Evolutionary conservation across 371 early-diverging fungal genomes (phyloP).

Genomic region (Sporodiniella umbellata): DNA sequence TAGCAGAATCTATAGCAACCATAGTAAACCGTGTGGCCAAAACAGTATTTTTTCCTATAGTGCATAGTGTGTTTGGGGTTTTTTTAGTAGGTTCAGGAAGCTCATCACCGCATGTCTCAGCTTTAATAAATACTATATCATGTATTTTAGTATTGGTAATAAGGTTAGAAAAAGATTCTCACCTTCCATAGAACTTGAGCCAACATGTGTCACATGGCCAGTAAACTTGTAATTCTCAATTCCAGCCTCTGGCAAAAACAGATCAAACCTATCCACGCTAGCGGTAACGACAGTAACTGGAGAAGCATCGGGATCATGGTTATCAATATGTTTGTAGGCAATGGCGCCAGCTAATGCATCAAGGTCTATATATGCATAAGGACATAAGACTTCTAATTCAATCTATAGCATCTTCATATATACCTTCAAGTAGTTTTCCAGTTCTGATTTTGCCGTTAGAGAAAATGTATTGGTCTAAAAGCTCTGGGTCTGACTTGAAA

Average conservation of each 20-base stretch:
- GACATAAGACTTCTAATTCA: background rate
- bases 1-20: constrained; percentile 84
- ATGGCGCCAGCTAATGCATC: constrained; percentile 85
- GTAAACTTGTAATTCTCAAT: constrained; percentile 72
- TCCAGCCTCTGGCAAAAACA: constrained; percentile 59
- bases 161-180: constrained; percentile 7
- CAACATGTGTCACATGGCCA: constrained; percentile 84
- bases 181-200: constrained; percentile 88
- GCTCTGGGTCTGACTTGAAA: constrained; percentile 69
- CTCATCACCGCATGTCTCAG: constrained; percentile 54
- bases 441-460: constrained; percentile 63
- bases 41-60: constrained; percentile 50
- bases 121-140: constrained; percentile 61
- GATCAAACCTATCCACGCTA: constrained; percentile 86
- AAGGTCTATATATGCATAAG: constrained; percentile 49
- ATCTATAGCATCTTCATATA: background rate
- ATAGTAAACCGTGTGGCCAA: constrained; percentile 89
- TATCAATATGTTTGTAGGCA: constrained; percentile 79
- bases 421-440: constrained; percentile 61
- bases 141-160: background rate
- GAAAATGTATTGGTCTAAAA: constrained; percentile 82
- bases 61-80: constrained; percentile 20
- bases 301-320: constrained; percentile 50
- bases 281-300: constrained; percentile 86
- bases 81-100: background rate